Conservation (phyloP, 371 early-diverging fungal species). For the Smittium culicis region DNA sequence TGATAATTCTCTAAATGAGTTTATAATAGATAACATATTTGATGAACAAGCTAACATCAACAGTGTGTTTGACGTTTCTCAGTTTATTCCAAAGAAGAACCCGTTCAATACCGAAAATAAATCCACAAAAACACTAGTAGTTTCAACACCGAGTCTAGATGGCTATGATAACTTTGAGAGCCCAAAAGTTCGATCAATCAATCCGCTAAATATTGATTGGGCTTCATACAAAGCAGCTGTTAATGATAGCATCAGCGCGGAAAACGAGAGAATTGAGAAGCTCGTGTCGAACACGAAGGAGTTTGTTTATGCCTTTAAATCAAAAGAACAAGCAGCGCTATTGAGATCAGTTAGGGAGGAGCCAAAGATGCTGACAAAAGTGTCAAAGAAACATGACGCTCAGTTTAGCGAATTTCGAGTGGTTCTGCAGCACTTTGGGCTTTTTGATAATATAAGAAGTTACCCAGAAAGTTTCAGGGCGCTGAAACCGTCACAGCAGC, state of each 20-base stretch:
- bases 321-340: background rate
- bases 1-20: background rate
- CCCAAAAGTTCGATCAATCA: conserved; percentile 7
- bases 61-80: background rate
- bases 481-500: conserved; percentile 16
- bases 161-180: background rate
- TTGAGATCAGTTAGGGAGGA: background rate
- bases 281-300: background rate
- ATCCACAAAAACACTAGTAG: background rate
- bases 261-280: background rate
- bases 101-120: background rate
- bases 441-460: conserved; percentile 4
- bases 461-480: conserved; percentile 15
- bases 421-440: conserved; percentile 3
- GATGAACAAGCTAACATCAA: background rate
- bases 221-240: conserved; percentile 6
- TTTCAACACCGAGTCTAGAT: background rate
- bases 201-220: conserved; percentile 7
- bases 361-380: background rate
- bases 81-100: background rate
- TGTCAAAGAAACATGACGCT: background rate
- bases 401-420: conserved; percentile 3
- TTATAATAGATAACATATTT: background rate
- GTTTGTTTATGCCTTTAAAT: background rate
- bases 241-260: background rate